Base-by-base conservation (phyloP, 257 asterid genomes). In the Fraxinus americana region DNA sequence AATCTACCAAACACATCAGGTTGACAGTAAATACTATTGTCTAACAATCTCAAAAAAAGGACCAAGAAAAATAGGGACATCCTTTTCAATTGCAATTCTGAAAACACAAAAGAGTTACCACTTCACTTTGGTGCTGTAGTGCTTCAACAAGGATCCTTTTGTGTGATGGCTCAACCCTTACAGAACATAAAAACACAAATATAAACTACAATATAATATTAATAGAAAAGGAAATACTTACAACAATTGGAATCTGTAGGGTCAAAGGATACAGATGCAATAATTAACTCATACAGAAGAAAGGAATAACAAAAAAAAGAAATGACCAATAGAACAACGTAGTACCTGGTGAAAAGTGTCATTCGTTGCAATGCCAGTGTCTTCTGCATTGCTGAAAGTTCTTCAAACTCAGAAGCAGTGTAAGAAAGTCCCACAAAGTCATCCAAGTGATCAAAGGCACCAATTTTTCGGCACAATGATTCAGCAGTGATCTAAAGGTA, bases 61-160 rank as follows among this genome's bases (percentile, higher is more conserved):
- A 35, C 43, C 72, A 12, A 63, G 32, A 30, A 57, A 65, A 76
- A 45, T 23, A 14, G 6, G 9, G 34, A 67, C 38, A 73, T 21
- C 45, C 30, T 41, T 75, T 48, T 38, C 21, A 67, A 38, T 54
- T 43, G 66, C 71, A 75, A 48, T 25, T 29, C 30, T 19, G 43
- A 41, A 72, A 75, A 71, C 45, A 38, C 61, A 73, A 82, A 82
- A 78, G 71, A 69, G 77, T 76, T 89, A 95, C 98, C 97, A 93
- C 99, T 87, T 96, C 99, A 88, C 90, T 93, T 84, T 96, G 99
- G 81, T 91, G 88, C 77, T 93, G 98, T 79, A 96, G 87, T 75
- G 99, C 97, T 84, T 96, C 98, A 83, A 96, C 99, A 73, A 96
- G 97, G 95, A 93, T 93, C 90, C 96, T 90, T 86, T 96, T 96